phyloP scores from a whole-genome alignment of 371 early-diverging fungal species.

The Sporodiniella umbellata region DNA sequence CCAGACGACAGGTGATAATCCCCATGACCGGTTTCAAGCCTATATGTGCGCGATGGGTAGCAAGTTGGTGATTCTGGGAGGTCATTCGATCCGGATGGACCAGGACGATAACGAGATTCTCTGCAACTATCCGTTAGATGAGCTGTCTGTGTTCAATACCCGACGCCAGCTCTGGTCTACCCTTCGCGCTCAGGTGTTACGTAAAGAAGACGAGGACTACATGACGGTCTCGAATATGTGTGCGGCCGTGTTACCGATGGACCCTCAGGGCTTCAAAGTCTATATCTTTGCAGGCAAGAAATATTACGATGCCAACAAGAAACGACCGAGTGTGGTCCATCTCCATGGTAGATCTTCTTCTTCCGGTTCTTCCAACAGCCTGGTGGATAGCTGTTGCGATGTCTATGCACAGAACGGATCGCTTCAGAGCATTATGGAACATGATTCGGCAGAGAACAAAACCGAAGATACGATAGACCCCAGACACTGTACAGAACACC shows the following conservation, averaged over 20 bases:
- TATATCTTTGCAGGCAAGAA: conserved; percentile 17
- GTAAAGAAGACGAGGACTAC: conserved; percentile 4
- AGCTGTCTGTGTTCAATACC: conserved; percentile 18
- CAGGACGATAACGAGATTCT: conserved; percentile 24
- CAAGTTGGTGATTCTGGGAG: conserved; percentile 31
- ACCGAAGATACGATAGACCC: neutral
- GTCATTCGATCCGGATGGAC: conserved; percentile 30
- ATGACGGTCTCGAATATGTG: conserved; percentile 21
- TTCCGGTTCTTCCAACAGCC: no score
- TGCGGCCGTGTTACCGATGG: conserved; percentile 1
- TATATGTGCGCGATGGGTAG: conserved; percentile 18
- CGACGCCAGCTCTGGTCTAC: conserved; percentile 10
- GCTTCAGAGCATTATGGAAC: conserved; percentile 1
- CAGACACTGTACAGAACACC: neutral
- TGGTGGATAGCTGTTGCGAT: no score
- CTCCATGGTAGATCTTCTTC: neutral
- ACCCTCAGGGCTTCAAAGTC: conserved; percentile 2
- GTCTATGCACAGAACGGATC: neutral
- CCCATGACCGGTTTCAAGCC: conserved; percentile 28
- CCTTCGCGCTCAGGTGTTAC: neutral
- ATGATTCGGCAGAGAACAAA: no score
- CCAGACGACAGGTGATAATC: conserved; percentile 23
- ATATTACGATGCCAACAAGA: neutral
- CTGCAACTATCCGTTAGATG: conserved; percentile 20
- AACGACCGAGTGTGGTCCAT: neutral